phyloP scores from a whole-genome alignment of 1,284 basidiomycete species.

The Boletellus deceptivus region DNA sequence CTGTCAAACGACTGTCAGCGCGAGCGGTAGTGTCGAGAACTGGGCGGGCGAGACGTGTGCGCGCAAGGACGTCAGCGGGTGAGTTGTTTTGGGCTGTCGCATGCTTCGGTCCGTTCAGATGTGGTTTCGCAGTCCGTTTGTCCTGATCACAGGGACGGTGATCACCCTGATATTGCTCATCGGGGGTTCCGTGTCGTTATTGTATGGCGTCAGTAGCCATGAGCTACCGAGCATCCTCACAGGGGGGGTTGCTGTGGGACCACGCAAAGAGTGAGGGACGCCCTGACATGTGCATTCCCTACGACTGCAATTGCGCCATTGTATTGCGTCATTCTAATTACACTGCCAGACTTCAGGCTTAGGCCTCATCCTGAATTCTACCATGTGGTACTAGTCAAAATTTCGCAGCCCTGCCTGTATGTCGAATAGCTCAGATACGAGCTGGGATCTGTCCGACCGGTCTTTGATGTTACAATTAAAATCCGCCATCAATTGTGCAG shows the following conservation, averaged over 20 bases:
- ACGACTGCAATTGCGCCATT: neutral
- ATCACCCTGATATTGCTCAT: conserved; percentile 62
- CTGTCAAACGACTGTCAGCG: conserved; percentile 53
- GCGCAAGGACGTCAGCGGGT: conserved; percentile 76
- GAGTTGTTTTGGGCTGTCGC: conserved; percentile 29
- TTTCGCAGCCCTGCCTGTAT: too few relatives aligned
- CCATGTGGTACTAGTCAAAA: neutral
- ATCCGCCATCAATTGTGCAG: too few relatives aligned
- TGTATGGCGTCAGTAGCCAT: conserved; percentile 58
- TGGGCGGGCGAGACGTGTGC: conserved; percentile 78
- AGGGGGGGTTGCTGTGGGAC: conserved; percentile 49
- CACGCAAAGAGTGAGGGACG: conserved; percentile 45
- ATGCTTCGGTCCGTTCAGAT: conserved; percentile 6
- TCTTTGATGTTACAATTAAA: too few relatives aligned
- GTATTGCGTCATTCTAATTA: conserved; percentile 2
- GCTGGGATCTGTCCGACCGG: too few relatives aligned
- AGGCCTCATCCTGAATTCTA: neutral
- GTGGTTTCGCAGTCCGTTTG: conserved; percentile 54
- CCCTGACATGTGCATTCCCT: neutral
- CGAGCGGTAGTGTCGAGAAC: conserved; percentile 51
- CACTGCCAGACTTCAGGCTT: neutral
- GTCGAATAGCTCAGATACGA: too few relatives aligned
- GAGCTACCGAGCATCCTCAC: conserved; percentile 70
- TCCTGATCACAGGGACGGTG: conserved; percentile 66
- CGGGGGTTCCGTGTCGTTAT: conserved; percentile 63